phyloP scores from a whole-genome alignment of 2,329 filamentous ascomycete genomes.

The Diplocarpon mali region DNA sequence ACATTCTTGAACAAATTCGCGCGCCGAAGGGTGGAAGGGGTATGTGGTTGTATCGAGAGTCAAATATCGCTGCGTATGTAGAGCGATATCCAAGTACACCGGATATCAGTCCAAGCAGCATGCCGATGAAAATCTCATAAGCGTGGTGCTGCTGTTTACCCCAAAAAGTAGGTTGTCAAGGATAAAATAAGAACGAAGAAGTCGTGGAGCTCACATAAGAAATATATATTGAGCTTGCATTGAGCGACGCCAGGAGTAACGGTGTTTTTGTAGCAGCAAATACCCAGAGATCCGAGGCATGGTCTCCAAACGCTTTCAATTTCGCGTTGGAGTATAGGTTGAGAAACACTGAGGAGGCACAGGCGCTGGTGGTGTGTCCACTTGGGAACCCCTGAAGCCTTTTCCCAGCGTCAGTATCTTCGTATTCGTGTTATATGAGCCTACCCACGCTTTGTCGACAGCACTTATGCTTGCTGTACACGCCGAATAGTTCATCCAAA shows the following conservation, averaged over 20 bases:
- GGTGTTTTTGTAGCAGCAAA: conserved; percentile 52
- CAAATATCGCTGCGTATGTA: conserved; percentile 54
- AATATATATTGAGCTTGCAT: conserved; percentile 54
- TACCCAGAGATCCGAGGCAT: conserved; percentile 62
- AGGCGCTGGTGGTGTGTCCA: conserved; percentile 61
- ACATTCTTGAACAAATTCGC: conserved; percentile 5
- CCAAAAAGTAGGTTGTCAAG: not conserved
- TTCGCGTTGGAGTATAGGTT: conserved; percentile 67
- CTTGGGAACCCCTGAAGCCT: conserved; percentile 56
- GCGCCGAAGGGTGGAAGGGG: conserved; percentile 14
- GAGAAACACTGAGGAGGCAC: conserved; percentile 57
- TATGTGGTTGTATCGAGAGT: conserved; percentile 46
- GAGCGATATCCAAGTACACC: conserved; percentile 54
- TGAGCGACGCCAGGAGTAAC: conserved; percentile 53
- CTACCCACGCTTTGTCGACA: conserved; percentile 27
- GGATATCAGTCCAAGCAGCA: conserved; percentile 48
- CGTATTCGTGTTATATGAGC: not conserved
- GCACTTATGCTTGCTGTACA: conserved; percentile 52
- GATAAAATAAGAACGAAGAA: not conserved
- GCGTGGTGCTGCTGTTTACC: conserved; percentile 53
- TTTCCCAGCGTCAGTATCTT: not conserved
- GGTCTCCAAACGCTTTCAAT: conserved; percentile 61
- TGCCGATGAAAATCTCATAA: conserved; percentile 57
- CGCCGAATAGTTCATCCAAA: conserved; percentile 51
- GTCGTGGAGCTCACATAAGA: conserved; percentile 14